Percentiles rank a stretch among this genome's conserved stretches.
phyloP scores from a whole-genome alignment of 2,329 filamentous ascomycete species.

The Hypoxylon sp. region DNA sequence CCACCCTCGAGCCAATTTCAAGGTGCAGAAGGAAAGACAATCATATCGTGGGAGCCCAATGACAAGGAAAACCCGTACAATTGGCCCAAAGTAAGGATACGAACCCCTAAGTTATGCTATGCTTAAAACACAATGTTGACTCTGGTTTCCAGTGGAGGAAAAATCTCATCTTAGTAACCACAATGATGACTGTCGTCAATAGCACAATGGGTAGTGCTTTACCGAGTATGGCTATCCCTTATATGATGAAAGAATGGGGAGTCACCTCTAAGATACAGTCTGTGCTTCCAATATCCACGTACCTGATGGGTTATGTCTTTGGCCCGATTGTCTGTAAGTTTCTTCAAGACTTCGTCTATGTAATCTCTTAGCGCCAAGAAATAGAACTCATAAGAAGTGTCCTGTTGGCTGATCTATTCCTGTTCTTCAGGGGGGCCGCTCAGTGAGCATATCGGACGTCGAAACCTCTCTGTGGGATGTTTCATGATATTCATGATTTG shows the following conservation, averaged over 20 bases:
- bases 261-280: slow-evolving; percentile 62
- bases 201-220: slow-evolving; percentile 75
- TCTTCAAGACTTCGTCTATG: slow-evolving; percentile 52
- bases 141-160: slow-evolving; percentile 64
- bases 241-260: slow-evolving; percentile 69
- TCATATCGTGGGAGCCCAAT: slow-evolving; percentile 62
- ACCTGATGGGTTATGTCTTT: slow-evolving; percentile 66
- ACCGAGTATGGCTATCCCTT: slow-evolving; percentile 72
- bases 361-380: background rate
- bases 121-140: slow-evolving; percentile 26
- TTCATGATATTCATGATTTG: slow-evolving; percentile 64
- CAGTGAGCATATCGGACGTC: slow-evolving; percentile 73
- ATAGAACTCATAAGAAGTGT: background rate
- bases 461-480: slow-evolving; percentile 60
- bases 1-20: slow-evolving; percentile 33
- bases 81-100: slow-evolving; percentile 58
- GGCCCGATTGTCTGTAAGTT: slow-evolving; percentile 56
- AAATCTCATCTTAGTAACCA: slow-evolving; percentile 64
- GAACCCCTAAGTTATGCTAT: background rate
- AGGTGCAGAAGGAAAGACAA: slow-evolving; percentile 47
- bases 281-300: slow-evolving; percentile 72
- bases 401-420: background rate
- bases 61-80: slow-evolving; percentile 68
- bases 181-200: slow-evolving; percentile 73
- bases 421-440: slow-evolving; percentile 68